phyloP scores from a whole-genome alignment of 805 yeast genomes.

The Jamesozyma rosinii region DNA sequence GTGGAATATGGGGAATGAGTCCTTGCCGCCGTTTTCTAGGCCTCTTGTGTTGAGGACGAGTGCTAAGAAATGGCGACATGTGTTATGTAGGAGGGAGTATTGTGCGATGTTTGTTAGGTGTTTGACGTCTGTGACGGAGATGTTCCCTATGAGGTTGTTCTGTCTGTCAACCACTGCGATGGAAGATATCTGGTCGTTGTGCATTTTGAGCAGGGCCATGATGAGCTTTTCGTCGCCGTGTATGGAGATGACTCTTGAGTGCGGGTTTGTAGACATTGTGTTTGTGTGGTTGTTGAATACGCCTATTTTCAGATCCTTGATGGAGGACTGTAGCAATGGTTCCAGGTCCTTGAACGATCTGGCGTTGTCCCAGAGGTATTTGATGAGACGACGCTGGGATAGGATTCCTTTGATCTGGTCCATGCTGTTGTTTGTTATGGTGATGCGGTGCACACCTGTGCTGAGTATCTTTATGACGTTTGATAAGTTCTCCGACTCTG shows the following conservation, averaged over 20 bases:
- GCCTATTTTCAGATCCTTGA: constrained; percentile 70
- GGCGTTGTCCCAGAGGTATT: constrained; percentile 86
- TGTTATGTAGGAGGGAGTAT: constrained; percentile 64
- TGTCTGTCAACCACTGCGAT: constrained; percentile 83
- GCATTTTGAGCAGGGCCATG: constrained; percentile 80
- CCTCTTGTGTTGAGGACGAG: constrained; percentile 81
- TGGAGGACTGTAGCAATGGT: constrained; percentile 53
- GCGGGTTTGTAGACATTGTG: constrained; percentile 17
- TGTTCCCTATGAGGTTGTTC: constrained; percentile 72
- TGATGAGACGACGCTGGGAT: constrained; percentile 80
- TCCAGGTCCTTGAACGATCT: constrained; percentile 76
- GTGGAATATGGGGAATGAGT: constrained; percentile 92
- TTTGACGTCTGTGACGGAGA: constrained; percentile 86
- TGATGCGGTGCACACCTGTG: constrained; percentile 86
- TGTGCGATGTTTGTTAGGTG: constrained; percentile 78
- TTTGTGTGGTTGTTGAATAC: constrained; percentile 32
- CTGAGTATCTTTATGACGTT: constrained; percentile 79
- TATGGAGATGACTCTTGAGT: constrained; percentile 57
- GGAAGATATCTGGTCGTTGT: constrained; percentile 70
- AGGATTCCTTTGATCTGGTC: constrained; percentile 66
- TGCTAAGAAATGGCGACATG: constrained; percentile 82
- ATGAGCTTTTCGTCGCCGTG: constrained; percentile 78
- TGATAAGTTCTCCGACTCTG: constrained; percentile 56
- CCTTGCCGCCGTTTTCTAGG: constrained; percentile 73
- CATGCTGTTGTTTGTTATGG: constrained; percentile 51